Percentiles rank a stretch among this genome's conserved stretches.
Evolutionary conservation across 768 basidiomycete genomes (phyloP).

Genomic region (Russula griseocarnosa): DNA sequence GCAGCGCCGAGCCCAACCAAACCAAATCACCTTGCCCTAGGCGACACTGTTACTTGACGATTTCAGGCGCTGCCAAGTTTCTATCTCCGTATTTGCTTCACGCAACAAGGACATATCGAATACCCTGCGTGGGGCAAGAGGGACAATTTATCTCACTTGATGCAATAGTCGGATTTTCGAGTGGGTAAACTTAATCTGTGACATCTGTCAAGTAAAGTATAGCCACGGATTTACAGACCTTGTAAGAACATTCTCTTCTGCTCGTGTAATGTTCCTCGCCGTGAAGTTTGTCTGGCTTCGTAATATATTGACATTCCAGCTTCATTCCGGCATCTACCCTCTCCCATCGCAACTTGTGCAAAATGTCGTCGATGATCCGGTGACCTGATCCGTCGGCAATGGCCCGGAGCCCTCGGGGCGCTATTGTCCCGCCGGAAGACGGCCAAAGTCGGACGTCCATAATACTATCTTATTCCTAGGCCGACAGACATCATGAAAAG

Average conservation of each 20-base stretch:
- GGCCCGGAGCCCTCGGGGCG: not conserved
- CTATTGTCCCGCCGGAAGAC: not conserved
- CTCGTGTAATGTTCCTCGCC: not conserved
- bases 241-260: not conserved
- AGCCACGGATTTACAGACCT: not conserved
- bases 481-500: not conserved
- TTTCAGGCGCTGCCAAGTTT: not conserved
- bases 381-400: not conserved
- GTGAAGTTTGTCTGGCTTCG: not conserved
- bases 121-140: not conserved
- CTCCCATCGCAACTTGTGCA: not conserved
- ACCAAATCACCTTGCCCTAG: not conserved
- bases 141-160: not conserved
- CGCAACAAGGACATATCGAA: not conserved
- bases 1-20: not conserved
- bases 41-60: not conserved
- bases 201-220: not conserved
- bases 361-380: not conserved
- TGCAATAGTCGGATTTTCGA: not conserved
- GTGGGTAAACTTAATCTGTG: not conserved
- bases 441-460: not conserved
- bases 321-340: not conserved
- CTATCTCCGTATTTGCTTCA: not conserved
- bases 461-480: not conserved
- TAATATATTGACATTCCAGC: not conserved